Percentiles rank a stretch among this genome's conserved stretches.
Evolutionary conservation across 2,329 filamentous ascomycete species (phyloP).

Genomic region (Fusarium compactum): DNA sequence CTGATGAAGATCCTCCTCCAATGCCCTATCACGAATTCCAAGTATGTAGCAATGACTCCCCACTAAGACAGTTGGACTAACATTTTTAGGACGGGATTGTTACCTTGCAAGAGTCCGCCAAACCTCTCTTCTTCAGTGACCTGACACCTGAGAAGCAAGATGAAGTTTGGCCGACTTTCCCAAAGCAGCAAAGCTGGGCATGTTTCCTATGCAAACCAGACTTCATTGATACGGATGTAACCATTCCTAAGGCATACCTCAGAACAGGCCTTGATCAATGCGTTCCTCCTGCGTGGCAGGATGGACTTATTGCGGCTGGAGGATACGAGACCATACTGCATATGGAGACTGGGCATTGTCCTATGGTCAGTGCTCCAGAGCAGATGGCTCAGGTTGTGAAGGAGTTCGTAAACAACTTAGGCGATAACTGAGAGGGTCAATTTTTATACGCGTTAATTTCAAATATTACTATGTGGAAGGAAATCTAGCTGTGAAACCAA

Average conservation of each 20-base stretch:
- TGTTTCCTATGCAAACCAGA: not conserved
- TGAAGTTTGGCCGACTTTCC: not conserved
- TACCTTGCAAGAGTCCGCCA: not conserved
- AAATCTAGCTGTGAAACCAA: too few species aligned
- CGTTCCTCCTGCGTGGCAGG: not conserved
- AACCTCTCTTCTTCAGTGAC: not conserved
- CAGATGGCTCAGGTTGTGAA: not conserved
- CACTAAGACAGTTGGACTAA: fast-evolving
- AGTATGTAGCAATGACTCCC: not conserved
- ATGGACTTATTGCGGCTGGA: not conserved
- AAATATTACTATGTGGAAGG: not conserved
- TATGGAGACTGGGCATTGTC: not conserved
- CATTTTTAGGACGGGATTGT: not conserved
- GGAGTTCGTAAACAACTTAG: not conserved
- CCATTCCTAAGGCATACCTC: not conserved
- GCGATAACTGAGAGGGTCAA: not conserved
- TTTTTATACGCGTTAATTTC: not conserved
- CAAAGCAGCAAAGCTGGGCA: conserved; percentile 5
- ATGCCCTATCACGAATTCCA: conserved; percentile 1
- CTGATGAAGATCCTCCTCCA: not conserved
- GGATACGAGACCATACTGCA: not conserved
- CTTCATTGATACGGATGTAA: not conserved
- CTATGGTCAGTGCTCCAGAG: not conserved
- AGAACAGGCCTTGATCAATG: not conserved
- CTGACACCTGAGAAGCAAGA: not conserved